Evolutionary conservation across 2,329 filamentous ascomycete species (phyloP), one percentile per base, ranked within the genome.

Genomic region (Penicillium fuscoglaucum): DNA sequence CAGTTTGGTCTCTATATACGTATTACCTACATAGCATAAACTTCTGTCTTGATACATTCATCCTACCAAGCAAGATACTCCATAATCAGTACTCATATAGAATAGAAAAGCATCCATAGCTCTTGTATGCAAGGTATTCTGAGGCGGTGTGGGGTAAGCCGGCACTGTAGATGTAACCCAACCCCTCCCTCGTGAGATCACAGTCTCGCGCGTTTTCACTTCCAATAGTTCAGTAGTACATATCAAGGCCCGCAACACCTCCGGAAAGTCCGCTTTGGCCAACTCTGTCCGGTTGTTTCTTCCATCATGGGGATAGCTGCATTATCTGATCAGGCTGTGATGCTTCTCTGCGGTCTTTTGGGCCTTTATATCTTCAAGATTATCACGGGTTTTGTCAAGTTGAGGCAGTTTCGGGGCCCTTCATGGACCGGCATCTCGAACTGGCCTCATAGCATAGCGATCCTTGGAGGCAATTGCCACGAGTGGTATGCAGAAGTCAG

Each of bases 381-480:
- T 2, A 48, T 61, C 31, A 47, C 17, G 6, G 24, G 3, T 10
- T 64, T 61, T 58, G 45, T 15, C 2, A 61, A 46, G 21, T 49
- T 61, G 31, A 54, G 12, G 40, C 55, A 64, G 17, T 62, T 62
- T 24, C 26, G 15, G 15, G 62, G 62, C 3, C 62, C 58, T 24
- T 33, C 29, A 15, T 50, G 60, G 47, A 63, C 62, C 4, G 56
- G 58, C 9, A 52, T 64, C 19, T 63, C 61, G 17, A 57, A 63
- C 40, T 63, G 62, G 62, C 62, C 62, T 21, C 62, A 64, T 57
- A 64, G 61, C 35, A 51, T 63, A 10, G 62, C 62, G 6, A 52
- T 63, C 9, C 59, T 64, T 46, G 29, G 59, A 12, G 41, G 48
- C 3, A 63, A 60, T 45, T 64, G 61, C 39, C 62, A 64, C 49